Evolutionary conservation across 2,329 filamentous ascomycete species (phyloP), one percentile per base, ranked within the genome.

Genomic region (Stemphylium vesicarium): DNA sequence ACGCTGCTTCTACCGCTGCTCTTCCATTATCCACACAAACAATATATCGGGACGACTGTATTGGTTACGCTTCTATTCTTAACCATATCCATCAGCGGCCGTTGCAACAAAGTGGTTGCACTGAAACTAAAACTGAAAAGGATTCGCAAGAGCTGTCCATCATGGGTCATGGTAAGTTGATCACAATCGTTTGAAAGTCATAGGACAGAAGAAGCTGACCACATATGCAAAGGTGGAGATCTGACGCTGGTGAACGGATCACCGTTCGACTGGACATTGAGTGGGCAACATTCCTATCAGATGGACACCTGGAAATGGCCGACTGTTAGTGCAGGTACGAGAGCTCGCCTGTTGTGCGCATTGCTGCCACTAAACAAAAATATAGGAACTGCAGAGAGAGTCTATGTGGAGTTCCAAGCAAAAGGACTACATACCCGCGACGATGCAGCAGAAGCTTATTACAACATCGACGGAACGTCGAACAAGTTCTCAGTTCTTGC

Each of bases 201-300:
- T 24, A 26, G 10, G 5, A 16, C 4, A 36, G 12, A n/a, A 35
- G 37, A 29, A 29, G 32, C 49, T 53, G 15, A 44, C 33, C 4
- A 18, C 29, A 2, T 26, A n/a, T 37, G 4, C 16, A 41, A 40
- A 70, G 73, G 71, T 39, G 75, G 76, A 50, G 71, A 62, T 26
- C 61, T 78, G 39, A 74, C 74, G 11, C 50, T 78, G 20, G 63
- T 78, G 42, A 78, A 79, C 63, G 76, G 75, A 16, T 76, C 73
- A n/a, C 74, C 76, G 2, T 73, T 75, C 36, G 69, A 73, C 43
- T 78, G 72, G 74, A 67, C 55, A 11, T 49, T 73, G 43, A 66
- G 50, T 29, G 53, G 63, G 20, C 64, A 69, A 32, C 62, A 66
- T 31, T 69, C 71, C 2, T 76, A 77, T 55, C 73, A 77, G 48